Evolutionary conservation across 805 yeast genomes (phyloP), one percentile per base, ranked within the genome.

Genomic region (Lipomyces yamadae): DNA sequence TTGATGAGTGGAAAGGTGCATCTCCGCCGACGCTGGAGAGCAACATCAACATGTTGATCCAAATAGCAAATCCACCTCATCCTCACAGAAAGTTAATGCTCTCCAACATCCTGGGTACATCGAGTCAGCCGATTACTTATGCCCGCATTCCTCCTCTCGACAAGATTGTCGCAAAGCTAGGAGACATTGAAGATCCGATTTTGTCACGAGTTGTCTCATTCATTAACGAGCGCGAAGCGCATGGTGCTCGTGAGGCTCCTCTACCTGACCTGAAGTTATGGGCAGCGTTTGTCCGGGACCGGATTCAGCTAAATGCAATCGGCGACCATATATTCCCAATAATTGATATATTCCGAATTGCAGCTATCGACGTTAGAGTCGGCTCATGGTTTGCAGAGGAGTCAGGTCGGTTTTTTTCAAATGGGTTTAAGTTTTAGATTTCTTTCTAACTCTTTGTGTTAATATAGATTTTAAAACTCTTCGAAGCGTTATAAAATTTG

Each of bases 1-100:
- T 72, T 24, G 74, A 72, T 32, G 68, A 70, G 29, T 72, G 74
- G 74, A 70, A 71, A 54, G 74, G 74, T 10, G 74, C 72, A 2
- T 60, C 66, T 15, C 72, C 70, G 8, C 61, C 60, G 5, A 68
- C 67, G 7, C 65, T 72, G 50, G 68, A 66, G 35, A 52, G 70
- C 29, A 72, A 72, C 48, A 59, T 72, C 32, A 62, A 64, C 37
- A 56, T 66, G 58, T 56, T 72, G 45, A 24, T 64, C 7, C 62
- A 56, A 30, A 58, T 61, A 6, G 73, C 72, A 10, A 64, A 65
- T 45, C 74, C 74, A 8, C 56, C 68, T 4, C 74, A 72, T 54
- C 58, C 67, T 15, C 74, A 72, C 42, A 53, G 39, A 7, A 56
- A 55, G 10, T 61, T 72, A 13, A 52, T 62, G 8, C 59, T 72